Evolutionary conservation across 192 early-diverging fungal species (phyloP), one percentile per base, ranked within the genome.

Genomic region (Umbelopsis ramanniana): DNA sequence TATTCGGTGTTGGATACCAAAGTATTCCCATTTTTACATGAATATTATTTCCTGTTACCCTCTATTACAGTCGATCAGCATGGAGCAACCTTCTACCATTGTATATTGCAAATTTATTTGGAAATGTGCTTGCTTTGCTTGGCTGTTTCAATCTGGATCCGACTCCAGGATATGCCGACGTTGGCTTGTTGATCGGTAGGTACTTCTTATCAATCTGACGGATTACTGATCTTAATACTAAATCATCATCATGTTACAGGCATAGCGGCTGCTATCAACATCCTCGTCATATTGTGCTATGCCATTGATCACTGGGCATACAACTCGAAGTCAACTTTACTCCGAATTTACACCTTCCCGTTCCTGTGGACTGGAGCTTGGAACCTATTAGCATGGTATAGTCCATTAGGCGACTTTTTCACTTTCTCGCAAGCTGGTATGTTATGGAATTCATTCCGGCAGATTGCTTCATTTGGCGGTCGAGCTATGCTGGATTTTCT

Each of bases 1-100:
- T 53, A 1, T 72, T 72, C 47, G 72, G 46, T 43, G 46, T 66
- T 22, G 72, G 72, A 66, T 72, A 66, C 22, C 72, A 72, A 67
- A 50, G 60, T 4, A 72, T 72, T 40, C 72, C 72, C 5, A 8
- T 72, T 14, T 48, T 72, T 14, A 67, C 33, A 38, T 67, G 57
- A 46, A 15, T 52, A 11, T 67, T 52, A 22, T 46, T 50, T 40
- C 72, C 72, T 19, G 23, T 72, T 8, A 4, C 50, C 12, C 12
- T 72, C 14, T 19, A 29, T 24, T 72, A 72, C 22, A 72, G 46
- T 26, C 72, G 72, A 3, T 29, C 48, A 33, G 26, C 29, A 43
- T 52, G 46, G 26, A 22, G 17, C 33, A 67, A 66, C 26, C 46
- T 24, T 7, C 9, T 67, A 14, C 23, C 60, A 17, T 52, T 47